Percentiles rank a stretch among this genome's conserved stretches.
Conservation (phyloP, 371 early-diverging fungal species). For the Apophysomyces variabilis region DNA sequence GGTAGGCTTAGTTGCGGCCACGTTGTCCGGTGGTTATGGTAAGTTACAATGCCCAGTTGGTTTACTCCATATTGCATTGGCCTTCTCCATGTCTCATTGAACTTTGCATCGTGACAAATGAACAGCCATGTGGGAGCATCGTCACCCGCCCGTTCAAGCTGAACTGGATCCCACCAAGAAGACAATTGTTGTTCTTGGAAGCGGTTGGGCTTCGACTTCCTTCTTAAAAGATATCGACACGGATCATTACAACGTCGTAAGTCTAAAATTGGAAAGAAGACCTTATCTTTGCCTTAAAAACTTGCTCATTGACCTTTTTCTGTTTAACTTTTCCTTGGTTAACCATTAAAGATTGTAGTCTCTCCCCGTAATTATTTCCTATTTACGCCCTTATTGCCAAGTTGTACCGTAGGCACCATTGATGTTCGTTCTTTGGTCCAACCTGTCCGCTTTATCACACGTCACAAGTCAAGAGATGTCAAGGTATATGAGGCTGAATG, state of each 20-base stretch:
- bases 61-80: background rate
- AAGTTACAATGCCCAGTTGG: conserved; percentile 17
- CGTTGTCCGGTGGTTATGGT: conserved; percentile 44
- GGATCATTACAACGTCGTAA: conserved; percentile 75
- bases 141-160: conserved; percentile 70
- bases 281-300: background rate
- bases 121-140: conserved; percentile 56
- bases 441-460: conserved; percentile 85
- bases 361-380: conserved; percentile 93
- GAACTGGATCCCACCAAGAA: conserved; percentile 79
- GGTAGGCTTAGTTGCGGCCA: conserved; percentile 37
- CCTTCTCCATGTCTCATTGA: background rate
- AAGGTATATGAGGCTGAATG: conserved; percentile 88
- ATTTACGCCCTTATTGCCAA: conserved; percentile 91
- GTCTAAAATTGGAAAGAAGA: conserved; percentile 11
- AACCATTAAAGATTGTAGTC: conserved; percentile 59
- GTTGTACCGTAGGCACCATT: conserved; percentile 85
- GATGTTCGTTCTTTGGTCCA: conserved; percentile 85
- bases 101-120: background rate
- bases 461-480: conserved; percentile 84
- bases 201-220: conserved; percentile 89
- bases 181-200: conserved; percentile 82
- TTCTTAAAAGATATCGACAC: conserved; percentile 80
- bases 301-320: background rate
- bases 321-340: background rate